Base-by-base conservation (phyloP, 148 eudicot species). In the Pharnaceum exiguum region DNA sequence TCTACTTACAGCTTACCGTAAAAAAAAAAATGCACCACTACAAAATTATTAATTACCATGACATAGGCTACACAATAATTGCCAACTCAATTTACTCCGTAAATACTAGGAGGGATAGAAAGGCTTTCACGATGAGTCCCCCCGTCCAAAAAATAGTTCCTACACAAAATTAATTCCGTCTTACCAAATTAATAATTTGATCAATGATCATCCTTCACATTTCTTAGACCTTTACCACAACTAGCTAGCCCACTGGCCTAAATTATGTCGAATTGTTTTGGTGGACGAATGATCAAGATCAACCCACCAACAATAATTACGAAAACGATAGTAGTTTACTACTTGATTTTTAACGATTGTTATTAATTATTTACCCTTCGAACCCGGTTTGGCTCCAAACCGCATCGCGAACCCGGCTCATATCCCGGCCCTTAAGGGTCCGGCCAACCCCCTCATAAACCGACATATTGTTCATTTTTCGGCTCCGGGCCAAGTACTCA, bases 321-420 rank as follows among this genome's bases (percentile, higher is more conserved):
- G n/a, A 16, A 12, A n/a, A 29, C 10, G 16, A 33, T 32, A 60
- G 23, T 25, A 49, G 17, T 16, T 54, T 45, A 55, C 60, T 43
- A 44, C 52, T 43, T 26, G 21, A 23, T 15, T 29, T 29, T 28
- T 3, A 38, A 27, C 10, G 45, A 19, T 19, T 19, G 7, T 5
- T 26, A 40, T 18, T 10, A 26, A 3, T 44, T 26, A 57, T 33
- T 82, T 69, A 93, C 31, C 98, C 98, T 55, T 85, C 80, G 51
- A 88, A 90, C 23, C 97, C 97, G 59, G 97, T 90, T 46, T 78
- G 97, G 27, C 91, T 90, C 97, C 97, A 90, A 13, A 90, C 90
- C 0, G 91, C 91, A 30, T 90, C 97, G 15, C 97, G 70, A 46
- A 90, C 89, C 39, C 97, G 91, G 52, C 90, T 86, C 95, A 90